Evolutionary conservation across 2,329 filamentous ascomycete species (phyloP).

Genomic region (Didymella arachidicola): DNA sequence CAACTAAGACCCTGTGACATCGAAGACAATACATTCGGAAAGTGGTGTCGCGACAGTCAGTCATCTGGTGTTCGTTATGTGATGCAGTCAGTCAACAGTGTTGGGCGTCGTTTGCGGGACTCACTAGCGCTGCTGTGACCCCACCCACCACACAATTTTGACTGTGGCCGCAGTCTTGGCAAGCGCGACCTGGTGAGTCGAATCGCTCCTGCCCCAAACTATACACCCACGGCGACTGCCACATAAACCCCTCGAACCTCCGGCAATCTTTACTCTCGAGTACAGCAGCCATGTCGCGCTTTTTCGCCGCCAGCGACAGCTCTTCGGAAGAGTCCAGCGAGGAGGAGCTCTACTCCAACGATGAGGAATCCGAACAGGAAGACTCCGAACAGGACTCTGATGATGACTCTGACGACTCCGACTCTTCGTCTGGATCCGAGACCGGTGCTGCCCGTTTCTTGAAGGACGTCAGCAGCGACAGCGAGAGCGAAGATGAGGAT

Average conservation of each 20-base stretch:
- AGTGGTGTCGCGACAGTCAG: background rate
- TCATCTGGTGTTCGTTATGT: background rate
- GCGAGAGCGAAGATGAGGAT: conserved; percentile 86
- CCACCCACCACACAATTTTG: conserved; percentile 19
- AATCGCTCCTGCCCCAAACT: conserved; percentile 19
- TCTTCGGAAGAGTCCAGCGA: conserved; percentile 93
- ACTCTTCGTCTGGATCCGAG: conserved; percentile 66
- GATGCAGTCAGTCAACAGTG: background rate
- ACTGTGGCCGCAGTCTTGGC: conserved; percentile 22
- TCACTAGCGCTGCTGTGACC: background rate
- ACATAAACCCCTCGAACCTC: conserved; percentile 30
- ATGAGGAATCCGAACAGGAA: conserved; percentile 60
- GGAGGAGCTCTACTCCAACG: conserved; percentile 91
- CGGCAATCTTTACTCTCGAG: conserved; percentile 36
- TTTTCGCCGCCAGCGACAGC: conserved; percentile 96
- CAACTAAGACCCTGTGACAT: background rate
- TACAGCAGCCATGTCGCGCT: conserved; percentile 71
- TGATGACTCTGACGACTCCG: conserved; percentile 60
- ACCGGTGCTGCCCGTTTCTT: conserved; percentile 85
- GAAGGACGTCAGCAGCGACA: conserved; percentile 77
- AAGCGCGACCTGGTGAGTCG: conserved; percentile 18
- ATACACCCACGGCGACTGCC: conserved; percentile 30
- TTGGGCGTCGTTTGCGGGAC: conserved; percentile 8
- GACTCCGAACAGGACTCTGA: conserved; percentile 63
- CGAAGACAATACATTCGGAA: background rate